Percentiles rank a stretch among this genome's conserved stretches.
Conservation (phyloP, 2,329 filamentous ascomycete species). For the Pestalotiopsis sp. region DNA sequence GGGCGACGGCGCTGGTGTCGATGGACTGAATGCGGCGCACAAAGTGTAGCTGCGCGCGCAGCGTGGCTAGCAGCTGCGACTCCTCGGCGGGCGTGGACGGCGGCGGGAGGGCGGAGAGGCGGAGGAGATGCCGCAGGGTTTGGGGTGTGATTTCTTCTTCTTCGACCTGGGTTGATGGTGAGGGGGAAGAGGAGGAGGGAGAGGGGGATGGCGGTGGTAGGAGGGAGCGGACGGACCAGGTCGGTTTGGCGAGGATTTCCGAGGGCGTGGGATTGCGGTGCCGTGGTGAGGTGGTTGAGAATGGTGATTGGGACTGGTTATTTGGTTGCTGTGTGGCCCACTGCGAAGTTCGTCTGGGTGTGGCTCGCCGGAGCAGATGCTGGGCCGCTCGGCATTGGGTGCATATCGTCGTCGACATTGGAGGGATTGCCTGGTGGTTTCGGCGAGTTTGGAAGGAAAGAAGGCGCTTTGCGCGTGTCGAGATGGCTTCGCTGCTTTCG, state of each 20-base stretch:
- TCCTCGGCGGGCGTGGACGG: slow-evolving; percentile 69
- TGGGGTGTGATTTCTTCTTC: slow-evolving; percentile 59
- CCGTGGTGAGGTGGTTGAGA: neutral
- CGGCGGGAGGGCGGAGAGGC: slow-evolving; percentile 82
- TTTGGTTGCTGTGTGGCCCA: neutral
- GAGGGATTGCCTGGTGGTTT: neutral
- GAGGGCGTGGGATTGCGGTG: slow-evolving; percentile 5
- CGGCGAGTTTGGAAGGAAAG: neutral
- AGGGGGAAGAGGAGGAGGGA: too few relatives aligned
- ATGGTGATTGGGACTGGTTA: neutral
- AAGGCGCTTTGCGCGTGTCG: neutral
- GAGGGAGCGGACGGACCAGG: slow-evolving; percentile 82
- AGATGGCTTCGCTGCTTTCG: too few relatives aligned
- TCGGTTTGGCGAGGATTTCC: slow-evolving; percentile 68
- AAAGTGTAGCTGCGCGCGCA: slow-evolving; percentile 85
- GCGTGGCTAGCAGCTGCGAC: slow-evolving; percentile 69
- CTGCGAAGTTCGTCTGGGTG: neutral
- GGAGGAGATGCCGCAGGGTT: slow-evolving; percentile 82
- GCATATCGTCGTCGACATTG: slow-evolving; percentile 29
- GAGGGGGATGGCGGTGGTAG: slow-evolving; percentile 49
- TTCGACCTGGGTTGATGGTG: too few relatives aligned
- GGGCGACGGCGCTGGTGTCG: slow-evolving; percentile 72
- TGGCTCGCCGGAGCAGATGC: slow-evolving; percentile 6
- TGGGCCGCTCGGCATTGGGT: slow-evolving; percentile 26
- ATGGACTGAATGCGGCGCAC: slow-evolving; percentile 84